Base-by-base conservation (phyloP, 371 early-diverging fungal species). In the Synchytrium microbalum region DNA sequence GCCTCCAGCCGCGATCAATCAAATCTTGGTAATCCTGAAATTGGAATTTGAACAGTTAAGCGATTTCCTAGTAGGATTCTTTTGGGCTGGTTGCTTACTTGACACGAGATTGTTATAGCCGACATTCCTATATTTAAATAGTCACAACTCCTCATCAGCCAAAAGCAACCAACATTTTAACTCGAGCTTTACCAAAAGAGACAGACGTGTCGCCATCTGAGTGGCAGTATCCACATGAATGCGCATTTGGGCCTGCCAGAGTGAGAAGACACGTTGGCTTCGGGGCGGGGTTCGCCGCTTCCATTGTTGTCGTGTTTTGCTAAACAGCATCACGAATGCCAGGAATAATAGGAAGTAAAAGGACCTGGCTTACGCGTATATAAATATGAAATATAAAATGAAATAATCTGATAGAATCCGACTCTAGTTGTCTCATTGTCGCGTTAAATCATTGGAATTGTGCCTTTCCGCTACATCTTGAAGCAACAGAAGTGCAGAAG, bases 1-100 rank as follows among this genome's bases (percentile, higher is more conserved):
- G 57, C 25, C 78, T 73, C 85, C 85, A 86, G 28, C 86, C 86
- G 19, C 75, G 72, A 67, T 85, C 82, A 38, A 86, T 72, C 31
- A 85, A 70, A 3, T 19, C 59, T 66, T 86, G 82, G 71, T 83
- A 83, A 63, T 73, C 67, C 30, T 53, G 14, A 16, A 63, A 52
- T 27, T 59, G n/a, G 14, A 72, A 46, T 10, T 24, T 51, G 62
- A 72, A 70, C n/a, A n/a, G n/a, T n/a, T n/a, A n/a, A n/a, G n/a
- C n/a, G n/a, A n/a, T n/a, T n/a, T n/a, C 56, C 10, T 10, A 5
- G 56, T 5, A 23, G 28, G 56, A 38, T 5, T 10, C 19, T 10
- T 19, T 10, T 5, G 46, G 46, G 5, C 10, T 38, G 46, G 19
- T 38, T 38, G 46, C 46, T 38, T 38, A 38, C 46, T 38, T 38